A percentile compares a stretch with the other conserved stretches of the same genome.
Conservation (phyloP, 495 filamentous ascomycete genomes). For the Penicillium herquei region DNA sequence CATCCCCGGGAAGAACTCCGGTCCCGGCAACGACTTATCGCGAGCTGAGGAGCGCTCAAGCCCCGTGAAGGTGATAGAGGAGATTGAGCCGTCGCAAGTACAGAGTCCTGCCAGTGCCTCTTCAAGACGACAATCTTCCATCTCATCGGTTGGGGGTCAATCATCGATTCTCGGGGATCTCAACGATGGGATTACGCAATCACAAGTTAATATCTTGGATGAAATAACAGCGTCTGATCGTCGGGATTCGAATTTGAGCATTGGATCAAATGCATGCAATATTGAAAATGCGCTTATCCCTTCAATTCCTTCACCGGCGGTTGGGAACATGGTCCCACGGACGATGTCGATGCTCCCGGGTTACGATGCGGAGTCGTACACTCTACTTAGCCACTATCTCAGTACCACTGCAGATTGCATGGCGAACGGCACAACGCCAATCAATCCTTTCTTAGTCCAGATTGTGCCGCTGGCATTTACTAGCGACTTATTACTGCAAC, state of each 20-base stretch:
- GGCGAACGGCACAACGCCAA: constrained; percentile 38
- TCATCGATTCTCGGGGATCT: constrained; percentile 5
- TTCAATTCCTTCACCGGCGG: not conserved
- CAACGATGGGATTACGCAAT: too few species aligned
- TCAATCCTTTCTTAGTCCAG: constrained; percentile 39
- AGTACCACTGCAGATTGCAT: constrained; percentile 38
- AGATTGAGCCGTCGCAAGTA: constrained; percentile 7
- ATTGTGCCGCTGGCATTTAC: constrained; percentile 39
- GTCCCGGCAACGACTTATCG: not conserved
- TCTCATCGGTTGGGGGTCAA: constrained; percentile 14
- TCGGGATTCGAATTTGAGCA: constrained; percentile 1
- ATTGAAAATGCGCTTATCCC: constrained; percentile 4
- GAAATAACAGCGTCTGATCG: not conserved
- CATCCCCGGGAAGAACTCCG: constrained; percentile 17
- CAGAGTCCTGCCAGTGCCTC: constrained; percentile 8
- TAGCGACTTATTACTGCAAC: constrained; percentile 36
- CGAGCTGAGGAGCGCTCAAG: constrained; percentile 4
- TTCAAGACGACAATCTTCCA: constrained; percentile 17
- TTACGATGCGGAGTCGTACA: constrained; percentile 32
- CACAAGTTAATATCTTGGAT: too few species aligned
- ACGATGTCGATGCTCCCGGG: constrained; percentile 36
- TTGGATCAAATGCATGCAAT: not conserved
- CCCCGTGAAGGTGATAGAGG: constrained; percentile 7
- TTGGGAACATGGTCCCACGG: constrained; percentile 26
- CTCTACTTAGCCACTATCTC: constrained; percentile 37